A percentile compares a stretch with the other conserved stretches of the same genome.
phyloP scores from a whole-genome alignment of 2,329 filamentous ascomycete genomes.

The Fusarium robinianum region DNA sequence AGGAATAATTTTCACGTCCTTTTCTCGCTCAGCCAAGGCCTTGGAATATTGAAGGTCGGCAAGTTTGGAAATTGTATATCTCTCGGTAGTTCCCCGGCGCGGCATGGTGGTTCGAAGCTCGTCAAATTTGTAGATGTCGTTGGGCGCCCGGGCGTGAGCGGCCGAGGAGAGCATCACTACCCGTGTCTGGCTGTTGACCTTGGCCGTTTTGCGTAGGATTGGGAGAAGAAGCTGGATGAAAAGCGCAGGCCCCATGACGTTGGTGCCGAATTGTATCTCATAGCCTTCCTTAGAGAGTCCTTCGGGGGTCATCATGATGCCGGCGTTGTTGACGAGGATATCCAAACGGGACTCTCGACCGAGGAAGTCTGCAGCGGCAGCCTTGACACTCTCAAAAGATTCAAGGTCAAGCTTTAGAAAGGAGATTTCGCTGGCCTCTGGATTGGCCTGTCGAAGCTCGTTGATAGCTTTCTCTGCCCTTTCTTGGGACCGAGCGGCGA shows the following conservation, averaged over 20 bases:
- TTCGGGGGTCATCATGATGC: slow-evolving; percentile 17
- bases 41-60: background rate
- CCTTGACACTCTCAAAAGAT: slow-evolving; percentile 8
- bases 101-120: slow-evolving; percentile 1
- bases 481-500: slow-evolving; percentile 4
- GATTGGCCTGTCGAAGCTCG: background rate
- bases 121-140: background rate
- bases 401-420: slow-evolving; percentile 8
- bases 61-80: background rate
- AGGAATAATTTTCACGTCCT: background rate
- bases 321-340: slow-evolving; percentile 20
- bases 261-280: slow-evolving; percentile 24
- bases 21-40: background rate
- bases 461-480: slow-evolving; percentile 7
- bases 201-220: slow-evolving; percentile 11
- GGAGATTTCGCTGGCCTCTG: background rate
- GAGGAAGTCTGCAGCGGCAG: slow-evolving; percentile 1
- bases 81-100: background rate
- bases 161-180: background rate
- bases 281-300: slow-evolving; percentile 21
- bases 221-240: slow-evolving; percentile 22
- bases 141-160: background rate
- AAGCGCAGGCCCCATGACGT: slow-evolving; percentile 18
- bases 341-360: slow-evolving; percentile 13
- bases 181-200: slow-evolving; percentile 1